Conservation (phyloP, 768 basidiomycete genomes). For the Calocera cornea region DNA sequence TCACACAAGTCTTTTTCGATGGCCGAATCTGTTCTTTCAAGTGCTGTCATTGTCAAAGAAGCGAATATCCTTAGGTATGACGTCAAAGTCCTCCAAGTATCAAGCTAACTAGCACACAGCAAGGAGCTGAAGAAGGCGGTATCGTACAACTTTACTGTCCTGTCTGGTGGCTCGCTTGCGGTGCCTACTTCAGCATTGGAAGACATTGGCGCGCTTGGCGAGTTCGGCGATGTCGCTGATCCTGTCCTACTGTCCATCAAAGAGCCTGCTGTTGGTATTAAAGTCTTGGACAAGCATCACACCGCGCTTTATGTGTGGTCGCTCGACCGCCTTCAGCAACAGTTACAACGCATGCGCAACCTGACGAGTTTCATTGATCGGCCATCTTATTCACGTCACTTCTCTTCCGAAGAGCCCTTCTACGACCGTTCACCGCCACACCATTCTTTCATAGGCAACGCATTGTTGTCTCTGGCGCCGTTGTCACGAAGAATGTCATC, state of each 20-base stretch:
- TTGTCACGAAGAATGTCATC: constrained; percentile 65
- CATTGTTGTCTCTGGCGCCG: constrained; percentile 66
- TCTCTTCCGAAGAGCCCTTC: constrained; percentile 86
- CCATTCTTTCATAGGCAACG: constrained; percentile 87
- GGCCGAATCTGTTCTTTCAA: constrained; percentile 77
- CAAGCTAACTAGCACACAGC: constrained; percentile 30
- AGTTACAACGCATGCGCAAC: constrained; percentile 86
- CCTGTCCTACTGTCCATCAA: constrained; percentile 55
- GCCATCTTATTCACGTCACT: constrained; percentile 87
- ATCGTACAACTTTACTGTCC: constrained; percentile 81
- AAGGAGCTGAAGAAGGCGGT: constrained; percentile 79
- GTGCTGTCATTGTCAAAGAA: constrained; percentile 80
- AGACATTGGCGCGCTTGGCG: constrained; percentile 72
- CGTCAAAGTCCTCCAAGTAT: constrained; percentile 8
- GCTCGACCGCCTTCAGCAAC: constrained; percentile 72
- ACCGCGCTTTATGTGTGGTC: constrained; percentile 88
- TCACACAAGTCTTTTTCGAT: constrained; percentile 75
- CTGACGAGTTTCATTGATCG: constrained; percentile 78
- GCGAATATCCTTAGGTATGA: constrained; percentile 80
- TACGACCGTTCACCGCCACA: constrained; percentile 76
- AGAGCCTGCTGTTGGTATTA: constrained; percentile 76
- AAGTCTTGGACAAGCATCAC: constrained; percentile 78
- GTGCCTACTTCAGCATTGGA: constrained; percentile 73
- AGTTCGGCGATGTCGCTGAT: constrained; percentile 89
- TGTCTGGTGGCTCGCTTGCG: constrained; percentile 67